phyloP scores from a whole-genome alignment of 2,329 filamentous ascomycete genomes.

The Nemania bipapillata region DNA sequence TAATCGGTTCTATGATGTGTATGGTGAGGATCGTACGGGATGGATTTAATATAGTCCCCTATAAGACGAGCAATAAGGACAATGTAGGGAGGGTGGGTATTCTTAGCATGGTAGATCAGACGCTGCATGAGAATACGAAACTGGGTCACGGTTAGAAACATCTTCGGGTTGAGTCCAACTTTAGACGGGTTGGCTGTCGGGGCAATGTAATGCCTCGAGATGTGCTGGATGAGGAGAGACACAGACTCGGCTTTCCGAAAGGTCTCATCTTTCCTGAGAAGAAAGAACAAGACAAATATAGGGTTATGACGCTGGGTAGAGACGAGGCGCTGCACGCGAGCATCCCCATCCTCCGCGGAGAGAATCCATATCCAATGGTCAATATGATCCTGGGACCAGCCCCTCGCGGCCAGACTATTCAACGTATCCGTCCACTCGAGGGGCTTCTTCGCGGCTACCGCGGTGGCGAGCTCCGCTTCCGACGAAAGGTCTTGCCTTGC shows the following conservation, averaged over 20 bases:
- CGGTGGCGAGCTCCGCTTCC: constrained; percentile 36
- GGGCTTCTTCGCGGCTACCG: constrained; percentile 37
- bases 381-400: constrained; percentile 51
- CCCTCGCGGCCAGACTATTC: constrained; percentile 49
- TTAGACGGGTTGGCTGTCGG: not conserved
- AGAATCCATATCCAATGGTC: constrained; percentile 59
- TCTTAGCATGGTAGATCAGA: constrained; percentile 43
- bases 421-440: constrained; percentile 50
- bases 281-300: constrained; percentile 54
- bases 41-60: constrained; percentile 47
- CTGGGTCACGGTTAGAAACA: constrained; percentile 37
- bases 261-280: constrained; percentile 52
- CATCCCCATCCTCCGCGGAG: constrained; percentile 51
- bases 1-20: constrained; percentile 39
- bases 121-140: constrained; percentile 46
- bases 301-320: constrained; percentile 52
- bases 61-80: constrained; percentile 49
- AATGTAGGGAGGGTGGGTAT: constrained; percentile 48
- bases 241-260: constrained; percentile 51
- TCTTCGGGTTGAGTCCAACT: not conserved
- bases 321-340: constrained; percentile 53
- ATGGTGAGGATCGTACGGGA: constrained; percentile 38
- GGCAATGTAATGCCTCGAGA: constrained; percentile 41
- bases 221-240: constrained; percentile 51
- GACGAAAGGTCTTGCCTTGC: constrained; percentile 39